Evolutionary conservation across 371 early-diverging fungal species (phyloP), one percentile per base, ranked within the genome.

Genomic region (Mortierella sp.): DNA sequence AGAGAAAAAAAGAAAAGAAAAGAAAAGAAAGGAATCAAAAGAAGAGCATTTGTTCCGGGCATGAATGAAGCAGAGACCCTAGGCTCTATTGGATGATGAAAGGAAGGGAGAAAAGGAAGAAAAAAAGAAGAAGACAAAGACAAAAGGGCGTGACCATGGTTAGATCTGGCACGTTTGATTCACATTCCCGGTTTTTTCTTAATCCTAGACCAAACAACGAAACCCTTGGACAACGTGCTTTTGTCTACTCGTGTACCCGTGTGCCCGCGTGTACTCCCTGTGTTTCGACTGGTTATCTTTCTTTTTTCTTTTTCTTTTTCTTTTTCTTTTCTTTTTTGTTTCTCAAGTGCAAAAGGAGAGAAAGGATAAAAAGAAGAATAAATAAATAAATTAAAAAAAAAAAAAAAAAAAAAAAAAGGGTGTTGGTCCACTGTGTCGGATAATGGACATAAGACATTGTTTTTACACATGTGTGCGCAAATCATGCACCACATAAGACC

Each of bases 31-130:
- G n/a, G n/a, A 28, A 30, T 9, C 9, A 28, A 48, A 26, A 58
- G 21, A 26, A 58, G 58, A 23, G 58, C 43, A 30, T 37, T 19
- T 43, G 43, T 37, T 2, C 15, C n/a, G n/a, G n/a, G n/a, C n/a
- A n/a, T n/a, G n/a, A n/a, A n/a, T n/a, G n/a, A n/a, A n/a, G n/a
- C n/a, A n/a, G n/a, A n/a, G n/a, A n/a, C n/a, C n/a, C n/a, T n/a
- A n/a, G n/a, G n/a, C n/a, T n/a, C n/a, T n/a, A n/a, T n/a, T n/a
- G n/a, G n/a, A n/a, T n/a, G n/a, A n/a, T n/a, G n/a, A n/a, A n/a
- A n/a, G n/a, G 23, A n/a, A 30, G 18, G 48, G 26, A 47, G 62
- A 47, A 30, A 62, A 29, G 48, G 62, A 62, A 48, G 50, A 48
- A 62, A 18, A 5, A 26, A n/a, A 44, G 60, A 60, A 47, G 21